Evolutionary conservation across 805 yeast genomes (phyloP).

Genomic region (Kuraishia capsulata): DNA sequence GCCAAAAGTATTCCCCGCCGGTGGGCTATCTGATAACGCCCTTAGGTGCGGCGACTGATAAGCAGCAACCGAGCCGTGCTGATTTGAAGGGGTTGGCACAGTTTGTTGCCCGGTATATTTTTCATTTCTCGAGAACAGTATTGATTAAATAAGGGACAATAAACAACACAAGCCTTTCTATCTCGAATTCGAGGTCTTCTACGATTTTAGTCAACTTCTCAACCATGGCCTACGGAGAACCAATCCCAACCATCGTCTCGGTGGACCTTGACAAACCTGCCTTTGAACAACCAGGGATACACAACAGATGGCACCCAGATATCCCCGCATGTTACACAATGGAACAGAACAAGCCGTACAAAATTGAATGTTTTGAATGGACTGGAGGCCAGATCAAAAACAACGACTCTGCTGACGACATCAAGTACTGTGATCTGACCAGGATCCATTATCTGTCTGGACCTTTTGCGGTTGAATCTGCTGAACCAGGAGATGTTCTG

Average conservation of each 20-base stretch:
- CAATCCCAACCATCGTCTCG: conserved; percentile 24
- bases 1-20: too few relatives aligned
- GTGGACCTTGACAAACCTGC: conserved; percentile 36
- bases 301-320: conserved; percentile 48
- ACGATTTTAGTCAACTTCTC: too few relatives aligned
- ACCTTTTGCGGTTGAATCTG: conserved; percentile 34
- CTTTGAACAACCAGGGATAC: conserved; percentile 34
- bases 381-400: conserved; percentile 42
- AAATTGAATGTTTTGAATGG: conserved; percentile 45
- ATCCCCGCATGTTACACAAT: conserved; percentile 31
- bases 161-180: too few relatives aligned
- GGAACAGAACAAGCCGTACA: conserved; percentile 32
- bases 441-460: conserved; percentile 41
- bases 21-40: too few relatives aligned
- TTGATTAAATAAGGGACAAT: too few relatives aligned
- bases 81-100: too few relatives aligned
- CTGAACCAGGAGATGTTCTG: conserved; percentile 38
- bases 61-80: too few relatives aligned
- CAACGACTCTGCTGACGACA: conserved; percentile 39
- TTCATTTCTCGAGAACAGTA: too few relatives aligned
- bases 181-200: too few relatives aligned
- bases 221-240: conserved; percentile 2
- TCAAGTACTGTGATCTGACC: conserved; percentile 33
- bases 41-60: too few relatives aligned
- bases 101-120: too few relatives aligned